These are phyloP conservation scores for Suhomyces maxii DNA, from an alignment of 1,139 yeast species.

Conservation along the genomic window DNA sequence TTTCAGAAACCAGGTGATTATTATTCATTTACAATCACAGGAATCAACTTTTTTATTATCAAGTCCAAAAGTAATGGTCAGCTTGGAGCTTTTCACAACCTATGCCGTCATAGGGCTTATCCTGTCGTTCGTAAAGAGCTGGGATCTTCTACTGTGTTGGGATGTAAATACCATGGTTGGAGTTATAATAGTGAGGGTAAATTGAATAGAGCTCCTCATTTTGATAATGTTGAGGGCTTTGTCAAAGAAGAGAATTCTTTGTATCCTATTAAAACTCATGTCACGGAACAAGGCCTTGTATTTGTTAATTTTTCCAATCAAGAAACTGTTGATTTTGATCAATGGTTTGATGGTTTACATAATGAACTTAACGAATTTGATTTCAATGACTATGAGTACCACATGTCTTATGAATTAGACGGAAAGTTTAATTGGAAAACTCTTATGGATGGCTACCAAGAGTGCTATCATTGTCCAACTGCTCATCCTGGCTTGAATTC, in stretches of 20 bases:
- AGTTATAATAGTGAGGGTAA: constrained; percentile 58
- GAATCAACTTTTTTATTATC: constrained; percentile 56
- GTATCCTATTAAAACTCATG: constrained; percentile 54
- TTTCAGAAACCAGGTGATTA: constrained; percentile 60
- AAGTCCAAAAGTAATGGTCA: constrained; percentile 50
- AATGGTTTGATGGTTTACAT: constrained; percentile 53
- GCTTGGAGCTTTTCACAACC: constrained; percentile 61
- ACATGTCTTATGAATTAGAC: constrained; percentile 64
- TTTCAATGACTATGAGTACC: constrained; percentile 59
- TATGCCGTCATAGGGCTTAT: constrained; percentile 64
- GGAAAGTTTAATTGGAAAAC: constrained; percentile 68
- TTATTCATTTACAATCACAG: constrained; percentile 49
- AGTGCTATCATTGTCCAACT: constrained; percentile 66
- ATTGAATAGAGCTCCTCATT: constrained; percentile 61
- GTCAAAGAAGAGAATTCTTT: constrained; percentile 55
- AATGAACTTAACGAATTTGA: constrained; percentile 56
- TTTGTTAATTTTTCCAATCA: constrained; percentile 48
- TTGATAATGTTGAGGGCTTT: constrained; percentile 59
- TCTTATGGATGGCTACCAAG: constrained; percentile 66
- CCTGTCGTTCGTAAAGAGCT: constrained; percentile 59
- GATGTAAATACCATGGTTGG: constrained; percentile 70
- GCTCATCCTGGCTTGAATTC: constrained; percentile 61
- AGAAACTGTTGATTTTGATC: constrained; percentile 42
- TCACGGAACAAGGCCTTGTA: constrained; percentile 56
- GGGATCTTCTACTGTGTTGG: constrained; percentile 57